These are phyloP conservation scores for Rhizopus arrhizus DNA, from an alignment of 371 early-diverging fungal genomes.

Conservation along the genomic window DNA sequence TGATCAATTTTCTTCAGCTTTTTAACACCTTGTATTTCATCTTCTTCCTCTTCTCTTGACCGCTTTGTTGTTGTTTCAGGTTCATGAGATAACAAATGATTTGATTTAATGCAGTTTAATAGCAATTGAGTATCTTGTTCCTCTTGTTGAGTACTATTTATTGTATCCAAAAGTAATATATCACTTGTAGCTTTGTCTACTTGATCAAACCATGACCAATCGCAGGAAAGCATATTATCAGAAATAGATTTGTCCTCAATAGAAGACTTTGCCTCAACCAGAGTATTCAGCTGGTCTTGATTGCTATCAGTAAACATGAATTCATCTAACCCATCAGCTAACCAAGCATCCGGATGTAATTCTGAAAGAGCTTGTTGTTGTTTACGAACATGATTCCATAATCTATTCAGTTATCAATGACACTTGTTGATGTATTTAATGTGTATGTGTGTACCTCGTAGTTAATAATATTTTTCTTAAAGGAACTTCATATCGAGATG, in stretches of 20 bases:
- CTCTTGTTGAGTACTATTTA: slow-evolving; percentile 8
- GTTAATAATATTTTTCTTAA: slow-evolving; percentile 33
- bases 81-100: slow-evolving; percentile 21
- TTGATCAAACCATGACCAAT: slow-evolving; percentile 28
- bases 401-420: slow-evolving; percentile 9
- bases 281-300: slow-evolving; percentile 1
- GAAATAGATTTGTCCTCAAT: neutral
- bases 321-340: slow-evolving; percentile 10
- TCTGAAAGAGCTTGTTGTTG: slow-evolving; percentile 19
- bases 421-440: neutral
- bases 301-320: neutral
- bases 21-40: neutral
- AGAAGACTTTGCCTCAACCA: neutral
- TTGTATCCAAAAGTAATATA: slow-evolving; percentile 12
- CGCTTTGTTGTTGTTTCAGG: slow-evolving; percentile 14
- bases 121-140: slow-evolving; percentile 10
- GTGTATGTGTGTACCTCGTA: slow-evolving; percentile 20
- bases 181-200: slow-evolving; percentile 7
- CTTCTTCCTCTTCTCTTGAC: slow-evolving; percentile 6
- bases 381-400: slow-evolving; percentile 33
- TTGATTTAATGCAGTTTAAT: slow-evolving; percentile 3
- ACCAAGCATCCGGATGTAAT: slow-evolving; percentile 18
- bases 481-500: slow-evolving; percentile 30
- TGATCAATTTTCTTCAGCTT: slow-evolving; percentile 8
- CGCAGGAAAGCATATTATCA: slow-evolving; percentile 11